phyloP scores from a whole-genome alignment of 495 filamentous ascomycete genomes.

The Penicillium manginii region DNA sequence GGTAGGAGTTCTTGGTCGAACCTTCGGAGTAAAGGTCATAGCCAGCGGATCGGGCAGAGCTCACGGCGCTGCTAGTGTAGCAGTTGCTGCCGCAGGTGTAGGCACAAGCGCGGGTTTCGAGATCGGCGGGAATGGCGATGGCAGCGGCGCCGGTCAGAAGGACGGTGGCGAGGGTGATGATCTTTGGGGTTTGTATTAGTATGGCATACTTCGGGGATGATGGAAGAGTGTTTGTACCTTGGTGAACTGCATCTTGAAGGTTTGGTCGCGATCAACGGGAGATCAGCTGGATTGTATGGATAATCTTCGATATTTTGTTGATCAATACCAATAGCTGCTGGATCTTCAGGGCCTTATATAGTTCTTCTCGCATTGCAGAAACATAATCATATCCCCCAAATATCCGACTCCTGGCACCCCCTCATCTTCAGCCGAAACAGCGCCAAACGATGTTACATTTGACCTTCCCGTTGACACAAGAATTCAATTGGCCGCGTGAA shows the following conservation, averaged over 20 bases:
- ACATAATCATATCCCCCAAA: neutral
- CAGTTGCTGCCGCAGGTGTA: conserved; percentile 56
- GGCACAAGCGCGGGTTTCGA: conserved; percentile 48
- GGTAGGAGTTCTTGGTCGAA: conserved; percentile 59
- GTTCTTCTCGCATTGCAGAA: neutral
- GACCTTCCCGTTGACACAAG: neutral
- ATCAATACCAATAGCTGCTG: neutral
- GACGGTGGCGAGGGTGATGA: conserved; percentile 30
- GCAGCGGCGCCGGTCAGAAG: conserved; percentile 44
- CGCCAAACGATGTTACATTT: conserved; percentile 24
- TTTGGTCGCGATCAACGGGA: neutral
- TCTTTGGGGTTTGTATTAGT: conserved; percentile 16
- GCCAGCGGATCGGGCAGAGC: conserved; percentile 52
- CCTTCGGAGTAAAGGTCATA: conserved; percentile 53
- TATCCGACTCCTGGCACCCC: neutral
- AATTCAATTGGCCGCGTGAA: conserved; percentile 15
- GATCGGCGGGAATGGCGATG: conserved; percentile 48
- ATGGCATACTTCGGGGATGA: neutral
- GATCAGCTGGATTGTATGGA: conserved; percentile 1
- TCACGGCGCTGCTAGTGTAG: conserved; percentile 52
- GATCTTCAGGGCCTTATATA: neutral
- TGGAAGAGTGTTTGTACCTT: conserved; percentile 23
- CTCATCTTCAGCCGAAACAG: conserved; percentile 6
- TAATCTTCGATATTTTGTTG: neutral
- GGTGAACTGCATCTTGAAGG: conserved; percentile 33